phyloP scores from a whole-genome alignment of 345 rosid species.

The Linum trigynum region DNA sequence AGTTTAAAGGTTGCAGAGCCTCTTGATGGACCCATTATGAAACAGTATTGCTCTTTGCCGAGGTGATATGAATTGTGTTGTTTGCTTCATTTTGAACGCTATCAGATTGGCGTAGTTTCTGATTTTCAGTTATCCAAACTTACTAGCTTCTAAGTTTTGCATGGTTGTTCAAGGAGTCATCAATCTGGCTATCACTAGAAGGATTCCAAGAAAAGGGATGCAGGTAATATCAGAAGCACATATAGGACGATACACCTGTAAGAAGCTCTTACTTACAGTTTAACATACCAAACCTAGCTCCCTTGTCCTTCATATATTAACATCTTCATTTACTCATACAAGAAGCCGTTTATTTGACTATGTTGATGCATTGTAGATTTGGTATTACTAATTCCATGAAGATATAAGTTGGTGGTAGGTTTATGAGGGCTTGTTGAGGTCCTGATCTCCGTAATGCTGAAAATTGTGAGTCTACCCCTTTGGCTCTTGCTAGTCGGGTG shows the following conservation, averaged over 20 bases:
- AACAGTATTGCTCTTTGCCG: constrained; percentile 70
- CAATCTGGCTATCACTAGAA: constrained; percentile 86
- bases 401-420: no score
- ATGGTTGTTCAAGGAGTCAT: constrained; percentile 32
- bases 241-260: constrained; percentile 80
- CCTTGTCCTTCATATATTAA: not conserved
- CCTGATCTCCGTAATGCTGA: no score
- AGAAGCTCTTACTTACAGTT: constrained; percentile 2
- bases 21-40: constrained; percentile 76
- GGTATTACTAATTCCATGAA: no score
- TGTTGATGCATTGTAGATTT: no score
- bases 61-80: constrained; percentile 32
- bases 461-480: no score
- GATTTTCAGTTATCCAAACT: no score
- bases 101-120: no score
- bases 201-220: constrained; percentile 81
- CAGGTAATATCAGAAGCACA: constrained; percentile 55
- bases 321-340: not conserved
- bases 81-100: no score
- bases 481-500: no score
- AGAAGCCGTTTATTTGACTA: no score
- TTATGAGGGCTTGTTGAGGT: no score
- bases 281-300: not conserved
- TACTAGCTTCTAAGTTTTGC: not conserved
- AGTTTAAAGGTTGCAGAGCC: constrained; percentile 65